Conservation (phyloP, 208 protist genomes). For the Tritrichomonas foetus region DNA sequence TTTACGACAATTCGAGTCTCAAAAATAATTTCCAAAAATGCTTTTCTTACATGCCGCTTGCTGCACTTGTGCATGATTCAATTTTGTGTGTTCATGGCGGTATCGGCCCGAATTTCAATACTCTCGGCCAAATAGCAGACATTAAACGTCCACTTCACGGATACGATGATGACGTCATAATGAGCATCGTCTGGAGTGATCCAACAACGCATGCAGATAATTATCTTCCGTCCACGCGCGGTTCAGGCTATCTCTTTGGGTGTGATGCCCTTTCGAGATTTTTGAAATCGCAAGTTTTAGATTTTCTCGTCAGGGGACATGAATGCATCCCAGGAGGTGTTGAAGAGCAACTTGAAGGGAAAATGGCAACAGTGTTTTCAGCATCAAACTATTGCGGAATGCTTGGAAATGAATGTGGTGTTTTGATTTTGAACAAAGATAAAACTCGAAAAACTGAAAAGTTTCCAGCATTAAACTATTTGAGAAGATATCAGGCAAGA, state of each 20-base stretch:
- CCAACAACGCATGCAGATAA: conserved; percentile 29
- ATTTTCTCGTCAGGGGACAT: conserved; percentile 72
- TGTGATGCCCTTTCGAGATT: conserved; percentile 93
- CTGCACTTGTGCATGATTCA: conserved; percentile 58
- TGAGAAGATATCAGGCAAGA: too few relatives aligned
- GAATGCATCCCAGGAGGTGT: conserved; percentile 73
- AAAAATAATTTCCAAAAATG: conserved; percentile 72
- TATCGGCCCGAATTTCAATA: conserved; percentile 66
- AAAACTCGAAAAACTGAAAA: neutral
- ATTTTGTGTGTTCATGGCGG: conserved; percentile 77
- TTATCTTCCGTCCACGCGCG: conserved; percentile 90
- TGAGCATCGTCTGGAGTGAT: neutral
- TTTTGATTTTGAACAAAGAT: conserved; percentile 54
- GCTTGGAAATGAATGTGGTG: conserved; percentile 65
- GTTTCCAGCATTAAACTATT: neutral
- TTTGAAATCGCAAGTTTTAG: conserved; percentile 93
- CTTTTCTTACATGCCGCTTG: conserved; percentile 73
- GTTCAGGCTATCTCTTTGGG: conserved; percentile 79
- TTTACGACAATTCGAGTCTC: conserved; percentile 72
- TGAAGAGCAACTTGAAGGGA: conserved; percentile 89
- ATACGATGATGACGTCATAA: neutral
- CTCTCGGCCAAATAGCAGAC: conserved; percentile 74
- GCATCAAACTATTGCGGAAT: conserved; percentile 97
- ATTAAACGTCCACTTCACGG: conserved; percentile 51
- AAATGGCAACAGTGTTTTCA: conserved; percentile 95